A percentile compares a stretch with the other conserved stretches of the same genome.
Conservation (phyloP, 1,284 basidiomycete genomes). For the Sporisorium iseilematis-ciliati region DNA sequence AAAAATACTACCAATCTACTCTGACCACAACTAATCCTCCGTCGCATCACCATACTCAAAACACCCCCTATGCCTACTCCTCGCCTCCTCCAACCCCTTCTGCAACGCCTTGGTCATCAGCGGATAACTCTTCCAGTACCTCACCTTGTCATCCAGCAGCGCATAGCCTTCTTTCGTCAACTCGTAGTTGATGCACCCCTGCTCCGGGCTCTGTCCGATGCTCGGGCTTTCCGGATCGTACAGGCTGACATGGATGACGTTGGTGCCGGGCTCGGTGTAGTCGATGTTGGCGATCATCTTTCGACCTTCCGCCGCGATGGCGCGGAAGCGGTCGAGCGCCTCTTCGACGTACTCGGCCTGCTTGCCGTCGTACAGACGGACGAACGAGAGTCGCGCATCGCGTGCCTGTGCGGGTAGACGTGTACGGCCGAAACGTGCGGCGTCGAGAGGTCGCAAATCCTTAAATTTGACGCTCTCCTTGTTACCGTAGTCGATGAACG, state of each 20-base stretch:
- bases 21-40: slow-evolving; percentile 31
- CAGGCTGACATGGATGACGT: slow-evolving; percentile 50
- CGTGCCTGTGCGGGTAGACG: slow-evolving; percentile 50
- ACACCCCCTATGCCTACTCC: slow-evolving; percentile 47
- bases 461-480: slow-evolving; percentile 51
- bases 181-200: slow-evolving; percentile 59
- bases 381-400: slow-evolving; percentile 60
- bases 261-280: slow-evolving; percentile 47
- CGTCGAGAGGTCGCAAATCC: slow-evolving; percentile 57
- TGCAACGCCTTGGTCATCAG: slow-evolving; percentile 41
- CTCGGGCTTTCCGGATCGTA: slow-evolving; percentile 58
- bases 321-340: slow-evolving; percentile 57
- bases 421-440: slow-evolving; percentile 48
- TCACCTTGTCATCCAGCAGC: slow-evolving; percentile 50
- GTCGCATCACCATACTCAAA: slow-evolving; percentile 62
- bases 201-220: slow-evolving; percentile 44
- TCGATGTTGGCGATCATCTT: slow-evolving; percentile 67
- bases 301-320: slow-evolving; percentile 53
- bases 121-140: slow-evolving; percentile 57
- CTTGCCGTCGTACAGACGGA: slow-evolving; percentile 56
- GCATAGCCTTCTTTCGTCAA: slow-evolving; percentile 56
- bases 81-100: slow-evolving; percentile 54
- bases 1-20: not conserved
- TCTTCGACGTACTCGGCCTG: slow-evolving; percentile 60
- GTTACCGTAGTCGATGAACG: slow-evolving; percentile 64